These are phyloP conservation scores for Microbotryum intermedium DNA, from an alignment of 1,284 basidiomycete species.

Conservation along the genomic window DNA sequence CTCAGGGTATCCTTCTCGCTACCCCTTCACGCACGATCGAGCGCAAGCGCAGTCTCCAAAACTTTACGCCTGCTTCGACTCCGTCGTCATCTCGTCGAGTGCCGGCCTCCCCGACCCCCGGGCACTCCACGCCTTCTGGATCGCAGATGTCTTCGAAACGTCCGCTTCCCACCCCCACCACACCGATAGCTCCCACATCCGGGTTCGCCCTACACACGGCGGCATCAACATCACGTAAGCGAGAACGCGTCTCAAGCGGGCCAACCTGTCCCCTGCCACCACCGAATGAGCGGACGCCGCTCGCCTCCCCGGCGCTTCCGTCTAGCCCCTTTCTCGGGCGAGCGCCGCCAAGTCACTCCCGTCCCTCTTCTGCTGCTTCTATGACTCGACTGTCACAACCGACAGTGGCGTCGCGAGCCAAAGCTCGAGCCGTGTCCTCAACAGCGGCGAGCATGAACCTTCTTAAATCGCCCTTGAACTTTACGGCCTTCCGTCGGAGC, in stretches of 20 bases:
- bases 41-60: conserved; percentile 13
- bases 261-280: background rate
- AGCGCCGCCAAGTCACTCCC: background rate
- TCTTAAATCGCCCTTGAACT: conserved; percentile 31
- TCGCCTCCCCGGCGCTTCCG: background rate
- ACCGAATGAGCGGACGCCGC: no score
- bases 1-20: conserved; percentile 5
- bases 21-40: conserved; percentile 3
- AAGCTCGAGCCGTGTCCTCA: background rate
- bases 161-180: conserved; percentile 1
- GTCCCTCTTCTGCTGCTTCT: background rate
- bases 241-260: conserved; percentile 15
- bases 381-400: background rate
- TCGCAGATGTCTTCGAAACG: background rate
- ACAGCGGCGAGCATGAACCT: background rate
- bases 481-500: conserved; percentile 54
- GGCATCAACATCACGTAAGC: conserved; percentile 5
- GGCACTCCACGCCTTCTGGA: background rate
- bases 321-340: background rate
- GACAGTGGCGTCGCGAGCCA: conserved; percentile 3
- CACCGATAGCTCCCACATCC: background rate
- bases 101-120: background rate
- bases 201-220: conserved; percentile 22
- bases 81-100: background rate
- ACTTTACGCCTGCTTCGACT: background rate